Evolutionary conservation across 2,329 filamentous ascomycete species (phyloP).

Genomic region (Cercospora sesami): DNA sequence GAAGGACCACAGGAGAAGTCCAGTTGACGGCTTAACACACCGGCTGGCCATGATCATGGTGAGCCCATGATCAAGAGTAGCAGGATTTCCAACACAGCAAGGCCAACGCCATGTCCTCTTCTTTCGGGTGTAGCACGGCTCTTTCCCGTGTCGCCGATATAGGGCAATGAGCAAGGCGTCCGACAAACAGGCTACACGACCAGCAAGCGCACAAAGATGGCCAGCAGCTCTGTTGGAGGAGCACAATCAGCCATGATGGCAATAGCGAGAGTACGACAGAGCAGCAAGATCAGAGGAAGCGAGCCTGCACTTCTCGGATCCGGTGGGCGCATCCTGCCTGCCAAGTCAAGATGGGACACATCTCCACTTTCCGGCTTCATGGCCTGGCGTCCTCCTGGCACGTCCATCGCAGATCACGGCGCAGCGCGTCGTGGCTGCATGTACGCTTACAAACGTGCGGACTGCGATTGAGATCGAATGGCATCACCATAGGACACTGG

Average conservation of each 20-base stretch:
- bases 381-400: not conserved
- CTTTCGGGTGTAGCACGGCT: not conserved
- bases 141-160: not conserved
- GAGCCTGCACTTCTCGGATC: not conserved
- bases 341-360: not conserved
- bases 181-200: not conserved
- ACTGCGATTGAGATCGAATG: not conserved
- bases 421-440: not conserved
- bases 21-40: not conserved
- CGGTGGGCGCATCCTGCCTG: not conserved
- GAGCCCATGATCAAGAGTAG: not conserved
- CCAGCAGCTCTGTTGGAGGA: not conserved
- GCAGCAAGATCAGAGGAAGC: not conserved
- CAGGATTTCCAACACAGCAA: not conserved
- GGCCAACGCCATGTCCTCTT: not conserved
- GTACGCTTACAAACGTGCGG: not conserved
- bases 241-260: not conserved
- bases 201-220: not conserved
- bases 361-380: constrained; percentile 3
- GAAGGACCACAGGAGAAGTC: not conserved
- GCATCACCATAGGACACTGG: not conserved
- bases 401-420: not conserved
- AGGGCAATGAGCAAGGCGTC: not conserved
- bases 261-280: not conserved
- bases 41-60: not conserved